A percentile compares a stretch with the other conserved stretches of the same genome.
Conservation (phyloP, 2,329 filamentous ascomycete genomes). For the Exserohilum rostratum region DNA sequence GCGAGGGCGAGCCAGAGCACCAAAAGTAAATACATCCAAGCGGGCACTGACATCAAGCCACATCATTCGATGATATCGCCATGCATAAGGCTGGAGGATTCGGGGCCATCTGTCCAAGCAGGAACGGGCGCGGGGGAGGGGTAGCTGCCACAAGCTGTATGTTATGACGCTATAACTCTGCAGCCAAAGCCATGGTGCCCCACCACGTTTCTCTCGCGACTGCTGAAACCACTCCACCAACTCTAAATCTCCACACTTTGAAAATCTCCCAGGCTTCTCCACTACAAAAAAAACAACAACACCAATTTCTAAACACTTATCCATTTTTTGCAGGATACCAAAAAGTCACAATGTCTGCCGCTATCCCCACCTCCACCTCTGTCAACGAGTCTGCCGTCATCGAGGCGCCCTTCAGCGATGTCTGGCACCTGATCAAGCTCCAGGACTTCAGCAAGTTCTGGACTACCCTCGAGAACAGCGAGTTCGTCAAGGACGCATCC, state of each 20-base stretch:
- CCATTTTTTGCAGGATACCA: neutral
- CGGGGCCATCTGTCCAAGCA: conserved; percentile 22
- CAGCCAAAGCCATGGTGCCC: conserved; percentile 19
- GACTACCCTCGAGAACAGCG: conserved; percentile 65
- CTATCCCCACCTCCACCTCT: conserved; percentile 69
- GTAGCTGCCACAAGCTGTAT: conserved; percentile 19
- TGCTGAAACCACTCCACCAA: conserved; percentile 4
- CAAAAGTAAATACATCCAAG: neutral
- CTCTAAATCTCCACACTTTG: neutral
- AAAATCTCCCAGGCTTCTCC: neutral
- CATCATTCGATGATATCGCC: neutral
- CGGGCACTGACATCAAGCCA: neutral
- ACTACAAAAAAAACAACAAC: neutral
- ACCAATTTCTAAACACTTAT: conserved; percentile 10
- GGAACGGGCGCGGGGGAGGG: conserved; percentile 31
- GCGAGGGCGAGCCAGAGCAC: neutral
- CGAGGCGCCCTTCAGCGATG: conserved; percentile 67
- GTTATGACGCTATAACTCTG: conserved; percentile 24
- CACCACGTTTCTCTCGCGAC: conserved; percentile 22
- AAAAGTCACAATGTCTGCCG: conserved; percentile 29
- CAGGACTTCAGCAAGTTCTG: conserved; percentile 72
- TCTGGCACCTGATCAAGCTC: conserved; percentile 79
- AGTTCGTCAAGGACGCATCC: conserved; percentile 67
- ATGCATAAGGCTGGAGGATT: conserved; percentile 4
- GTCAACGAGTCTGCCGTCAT: conserved; percentile 72